A percentile compares a stretch with the other conserved stretches of the same genome.
Conservation (phyloP, 495 filamentous ascomycete species). For the Penicillium salamii region DNA sequence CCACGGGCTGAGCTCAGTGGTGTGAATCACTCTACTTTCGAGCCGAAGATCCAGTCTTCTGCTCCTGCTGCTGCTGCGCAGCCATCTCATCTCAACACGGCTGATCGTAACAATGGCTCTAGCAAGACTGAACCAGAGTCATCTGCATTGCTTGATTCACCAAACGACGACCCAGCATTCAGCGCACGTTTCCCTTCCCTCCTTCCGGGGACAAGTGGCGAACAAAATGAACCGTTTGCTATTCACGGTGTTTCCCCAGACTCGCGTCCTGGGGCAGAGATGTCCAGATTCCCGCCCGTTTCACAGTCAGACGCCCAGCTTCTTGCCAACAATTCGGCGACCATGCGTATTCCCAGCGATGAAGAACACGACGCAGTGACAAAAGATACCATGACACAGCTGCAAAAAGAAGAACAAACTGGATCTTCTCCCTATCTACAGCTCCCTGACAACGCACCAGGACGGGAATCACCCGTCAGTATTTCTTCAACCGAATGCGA, state of each 20-base stretch:
- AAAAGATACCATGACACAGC: constrained; percentile 17
- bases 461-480: constrained; percentile 11
- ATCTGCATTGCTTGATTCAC: constrained; percentile 18
- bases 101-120: neutral
- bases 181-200: constrained; percentile 31
- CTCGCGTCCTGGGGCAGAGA: constrained; percentile 24
- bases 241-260: constrained; percentile 9
- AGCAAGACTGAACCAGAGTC: neutral
- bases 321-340: constrained; percentile 23
- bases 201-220: constrained; percentile 14
- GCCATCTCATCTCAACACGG: too few species aligned
- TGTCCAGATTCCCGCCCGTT: constrained; percentile 42
- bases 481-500: neutral
- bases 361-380: constrained; percentile 7
- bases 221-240: constrained; percentile 4
- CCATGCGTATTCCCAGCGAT: constrained; percentile 23
- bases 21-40: neutral
- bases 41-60: too few species aligned
- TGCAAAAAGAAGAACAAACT: constrained; percentile 20
- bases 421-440: constrained; percentile 13
- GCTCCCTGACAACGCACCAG: constrained; percentile 30
- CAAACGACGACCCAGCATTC: constrained; percentile 21
- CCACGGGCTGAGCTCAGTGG: neutral
- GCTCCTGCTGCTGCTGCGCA: too few species aligned
- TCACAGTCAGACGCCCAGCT: constrained; percentile 44